phyloP scores from a whole-genome alignment of 1,284 basidiomycete species.

The Puccinia triticina region DNA sequence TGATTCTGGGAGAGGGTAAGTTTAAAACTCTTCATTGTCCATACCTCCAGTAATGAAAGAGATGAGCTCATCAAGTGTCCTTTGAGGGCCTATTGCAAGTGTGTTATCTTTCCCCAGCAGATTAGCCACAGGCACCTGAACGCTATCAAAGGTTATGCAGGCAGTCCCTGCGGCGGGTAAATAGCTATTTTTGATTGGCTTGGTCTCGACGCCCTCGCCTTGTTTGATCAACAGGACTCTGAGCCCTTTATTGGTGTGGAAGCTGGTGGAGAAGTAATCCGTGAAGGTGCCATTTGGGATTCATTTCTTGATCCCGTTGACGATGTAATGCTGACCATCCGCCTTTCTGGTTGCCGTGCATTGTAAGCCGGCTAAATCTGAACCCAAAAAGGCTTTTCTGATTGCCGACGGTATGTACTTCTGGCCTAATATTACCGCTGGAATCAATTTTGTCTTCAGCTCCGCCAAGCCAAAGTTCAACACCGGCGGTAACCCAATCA shows the following conservation, averaged over 20 bases:
- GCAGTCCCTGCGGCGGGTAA: conserved; percentile 72
- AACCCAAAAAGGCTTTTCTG: conserved; percentile 84
- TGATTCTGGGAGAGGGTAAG: no score
- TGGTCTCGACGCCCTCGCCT: conserved; percentile 72
- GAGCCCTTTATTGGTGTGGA: conserved; percentile 71
- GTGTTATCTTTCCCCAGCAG: conserved; percentile 80
- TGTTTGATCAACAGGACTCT: conserved; percentile 78
- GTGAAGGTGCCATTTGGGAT: conserved; percentile 75
- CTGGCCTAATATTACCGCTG: conserved; percentile 77
- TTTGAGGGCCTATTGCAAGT: no score
- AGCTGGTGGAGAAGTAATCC: conserved; percentile 56
- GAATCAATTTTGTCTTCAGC: conserved; percentile 75
- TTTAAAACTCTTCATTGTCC: no score
- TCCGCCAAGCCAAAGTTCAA: conserved; percentile 80
- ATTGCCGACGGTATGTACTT: conserved; percentile 84
- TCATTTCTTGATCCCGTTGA: conserved; percentile 90
- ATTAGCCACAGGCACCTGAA: conserved; percentile 79
- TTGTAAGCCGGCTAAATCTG: conserved; percentile 75
- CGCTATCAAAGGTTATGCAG: conserved; percentile 84
- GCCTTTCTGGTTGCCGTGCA: conserved; percentile 79
- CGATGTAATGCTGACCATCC: conserved; percentile 78
- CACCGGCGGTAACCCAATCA: conserved; percentile 72
- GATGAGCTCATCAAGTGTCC: no score
- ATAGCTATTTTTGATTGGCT: conserved; percentile 81
- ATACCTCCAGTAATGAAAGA: no score